A percentile compares a stretch with the other conserved stretches of the same genome.
These are phyloP conservation scores for Corchorus olitorius DNA, from an alignment of 345 rosid genomes.

Conservation along the genomic window DNA sequence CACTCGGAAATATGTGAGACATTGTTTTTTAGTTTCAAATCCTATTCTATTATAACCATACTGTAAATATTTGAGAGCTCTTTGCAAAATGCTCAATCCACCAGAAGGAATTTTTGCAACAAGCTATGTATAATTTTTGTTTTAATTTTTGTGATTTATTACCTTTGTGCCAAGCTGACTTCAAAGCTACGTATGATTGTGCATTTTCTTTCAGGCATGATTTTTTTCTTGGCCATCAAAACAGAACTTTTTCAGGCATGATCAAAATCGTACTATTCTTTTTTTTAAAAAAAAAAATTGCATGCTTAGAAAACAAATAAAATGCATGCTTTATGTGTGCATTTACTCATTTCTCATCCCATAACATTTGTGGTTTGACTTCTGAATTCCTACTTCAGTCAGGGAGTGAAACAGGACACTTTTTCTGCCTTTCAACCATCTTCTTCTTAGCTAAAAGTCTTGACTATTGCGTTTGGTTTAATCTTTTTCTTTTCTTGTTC, in stretches of 20 bases:
- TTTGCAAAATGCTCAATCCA: not conserved
- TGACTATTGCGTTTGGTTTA: constrained; percentile 20
- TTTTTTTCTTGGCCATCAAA: too few relatives aligned
- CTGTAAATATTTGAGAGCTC: not conserved
- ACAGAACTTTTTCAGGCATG: not conserved
- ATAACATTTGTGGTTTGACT: not conserved
- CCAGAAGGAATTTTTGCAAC: not conserved
- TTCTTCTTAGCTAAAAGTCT: not conserved
- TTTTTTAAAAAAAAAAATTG: not conserved
- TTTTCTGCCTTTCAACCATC: not conserved
- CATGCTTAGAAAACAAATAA: too few relatives aligned
- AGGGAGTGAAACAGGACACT: constrained; percentile 6
- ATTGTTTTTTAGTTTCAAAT: not conserved
- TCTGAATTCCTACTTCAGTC: not conserved
- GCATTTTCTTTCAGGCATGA: not conserved
- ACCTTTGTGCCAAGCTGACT: not conserved
- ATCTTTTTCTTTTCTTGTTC: constrained; percentile 23
- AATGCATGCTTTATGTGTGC: not conserved
- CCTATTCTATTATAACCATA: not conserved
- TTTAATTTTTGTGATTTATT: not conserved
- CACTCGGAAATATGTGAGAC: not conserved
- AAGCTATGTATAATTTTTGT: too few relatives aligned
- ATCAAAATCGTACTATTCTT: not conserved
- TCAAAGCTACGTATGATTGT: not conserved
- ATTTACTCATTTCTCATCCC: constrained; percentile 4